These are phyloP conservation scores for Suhomyces guaymorum DNA, from an alignment of 1,139 yeast species.

Conservation along the genomic window DNA sequence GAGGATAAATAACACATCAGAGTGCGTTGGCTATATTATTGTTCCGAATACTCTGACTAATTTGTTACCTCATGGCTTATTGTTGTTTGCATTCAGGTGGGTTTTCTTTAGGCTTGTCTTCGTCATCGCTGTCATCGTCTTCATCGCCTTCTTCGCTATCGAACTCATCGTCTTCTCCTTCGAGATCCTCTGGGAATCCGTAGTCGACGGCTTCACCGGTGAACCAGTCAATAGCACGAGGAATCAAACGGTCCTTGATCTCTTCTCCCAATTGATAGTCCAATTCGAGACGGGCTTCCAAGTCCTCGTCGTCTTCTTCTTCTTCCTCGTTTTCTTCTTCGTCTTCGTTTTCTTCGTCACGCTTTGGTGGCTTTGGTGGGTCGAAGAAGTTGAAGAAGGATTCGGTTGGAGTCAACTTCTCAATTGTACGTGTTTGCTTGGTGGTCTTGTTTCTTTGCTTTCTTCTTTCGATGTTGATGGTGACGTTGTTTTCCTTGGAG, in stretches of 20 bases:
- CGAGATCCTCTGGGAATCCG: slow-evolving; percentile 48
- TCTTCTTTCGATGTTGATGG: slow-evolving; percentile 87
- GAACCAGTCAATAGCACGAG: slow-evolving; percentile 97
- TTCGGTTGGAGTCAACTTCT: slow-evolving; percentile 88
- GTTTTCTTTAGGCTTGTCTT: slow-evolving; percentile 51
- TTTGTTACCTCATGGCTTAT: slow-evolving; percentile 18
- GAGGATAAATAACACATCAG: too few species aligned
- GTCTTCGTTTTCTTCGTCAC: slow-evolving; percentile 37
- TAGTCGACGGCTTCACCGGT: slow-evolving; percentile 90
- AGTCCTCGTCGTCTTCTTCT: slow-evolving; percentile 69
- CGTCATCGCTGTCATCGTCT: slow-evolving; percentile 41
- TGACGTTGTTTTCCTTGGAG: slow-evolving; percentile 76
- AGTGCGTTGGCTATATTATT: slow-evolving; percentile 1
- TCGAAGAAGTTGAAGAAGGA: slow-evolving; percentile 94
- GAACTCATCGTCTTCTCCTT: slow-evolving; percentile 46
- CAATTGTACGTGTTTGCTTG: slow-evolving; percentile 94
- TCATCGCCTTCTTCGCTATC: slow-evolving; percentile 48
- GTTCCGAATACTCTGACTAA: slow-evolving; percentile 2
- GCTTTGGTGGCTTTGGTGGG: slow-evolving; percentile 80
- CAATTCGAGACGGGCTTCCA: slow-evolving; percentile 82
- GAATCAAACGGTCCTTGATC: slow-evolving; percentile 91
- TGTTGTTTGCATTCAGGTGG: slow-evolving; percentile 91
- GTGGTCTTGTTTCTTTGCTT: slow-evolving; percentile 98
- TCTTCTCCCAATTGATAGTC: slow-evolving; percentile 97
- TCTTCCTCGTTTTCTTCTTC: slow-evolving; percentile 49